Conservation (phyloP, 345 rosid genomes). For the Gossypium rotundifolium region DNA sequence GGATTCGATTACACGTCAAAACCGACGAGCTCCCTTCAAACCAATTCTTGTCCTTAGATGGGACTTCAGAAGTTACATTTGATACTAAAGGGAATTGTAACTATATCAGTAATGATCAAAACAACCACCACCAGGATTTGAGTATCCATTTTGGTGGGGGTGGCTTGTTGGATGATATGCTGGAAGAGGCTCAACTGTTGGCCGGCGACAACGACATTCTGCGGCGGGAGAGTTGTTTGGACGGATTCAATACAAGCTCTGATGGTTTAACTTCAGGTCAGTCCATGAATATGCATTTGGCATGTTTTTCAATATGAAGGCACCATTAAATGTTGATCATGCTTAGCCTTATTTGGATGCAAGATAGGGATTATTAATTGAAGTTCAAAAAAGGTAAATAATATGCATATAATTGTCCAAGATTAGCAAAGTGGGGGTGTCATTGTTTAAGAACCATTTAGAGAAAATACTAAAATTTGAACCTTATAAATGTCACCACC, state of each 20-base stretch:
- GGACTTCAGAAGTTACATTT: slow-evolving; percentile 16
- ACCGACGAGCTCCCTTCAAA: slow-evolving; percentile 57
- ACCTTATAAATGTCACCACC: not conserved
- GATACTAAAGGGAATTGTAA: slow-evolving; percentile 11
- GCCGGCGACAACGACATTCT: slow-evolving; percentile 28
- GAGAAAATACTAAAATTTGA: not conserved
- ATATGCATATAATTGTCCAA: not conserved
- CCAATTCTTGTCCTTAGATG: slow-evolving; percentile 39
- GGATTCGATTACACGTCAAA: slow-evolving; percentile 28
- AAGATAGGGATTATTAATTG: not conserved
- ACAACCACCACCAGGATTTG: slow-evolving; percentile 1
- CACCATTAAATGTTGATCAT: not conserved
- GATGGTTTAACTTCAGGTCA: slow-evolving; percentile 30
- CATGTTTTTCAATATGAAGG: not conserved
- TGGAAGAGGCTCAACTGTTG: slow-evolving; percentile 43
- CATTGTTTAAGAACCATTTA: not conserved
- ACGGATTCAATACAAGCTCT: slow-evolving; percentile 23
- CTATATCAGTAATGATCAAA: not conserved
- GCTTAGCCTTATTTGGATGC: not conserved
- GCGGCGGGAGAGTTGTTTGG: slow-evolving; percentile 6
- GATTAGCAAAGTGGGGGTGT: not conserved
- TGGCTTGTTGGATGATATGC: slow-evolving; percentile 53
- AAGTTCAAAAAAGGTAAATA: slow-evolving; percentile 1
- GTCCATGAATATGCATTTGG: not conserved
- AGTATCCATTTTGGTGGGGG: slow-evolving; percentile 18